Evolutionary conservation across 768 basidiomycete genomes (phyloP).

Genomic region (Tubosaeta sp.): DNA sequence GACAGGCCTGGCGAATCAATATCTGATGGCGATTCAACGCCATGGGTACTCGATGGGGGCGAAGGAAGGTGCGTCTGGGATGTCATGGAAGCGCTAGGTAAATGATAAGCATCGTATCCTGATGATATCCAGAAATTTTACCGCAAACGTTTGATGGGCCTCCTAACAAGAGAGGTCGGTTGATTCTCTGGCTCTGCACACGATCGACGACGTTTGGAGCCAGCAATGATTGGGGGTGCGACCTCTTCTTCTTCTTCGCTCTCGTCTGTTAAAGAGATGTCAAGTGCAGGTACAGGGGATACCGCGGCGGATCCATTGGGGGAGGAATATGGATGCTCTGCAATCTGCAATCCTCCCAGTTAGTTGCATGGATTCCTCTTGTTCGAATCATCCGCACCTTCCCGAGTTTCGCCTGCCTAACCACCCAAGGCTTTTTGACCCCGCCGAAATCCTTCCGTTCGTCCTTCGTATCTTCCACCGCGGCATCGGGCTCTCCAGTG

Average conservation of each 20-base stretch:
- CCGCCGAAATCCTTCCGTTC: background rate
- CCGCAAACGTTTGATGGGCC: constrained; percentile 24
- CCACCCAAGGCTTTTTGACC: background rate
- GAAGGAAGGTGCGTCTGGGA: constrained; percentile 8
- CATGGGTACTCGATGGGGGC: constrained; percentile 10
- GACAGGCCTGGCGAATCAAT: background rate
- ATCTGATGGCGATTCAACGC: background rate
- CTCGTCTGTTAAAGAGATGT: constrained; percentile 5
- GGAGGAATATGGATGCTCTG: constrained; percentile 13
- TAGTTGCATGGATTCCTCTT: background rate
- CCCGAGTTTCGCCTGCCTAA: background rate
- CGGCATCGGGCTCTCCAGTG: constrained; percentile 23
- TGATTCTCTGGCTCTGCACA: background rate
- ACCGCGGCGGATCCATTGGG: constrained; percentile 5
- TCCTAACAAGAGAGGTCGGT: background rate
- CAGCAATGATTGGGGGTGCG: constrained; percentile 10
- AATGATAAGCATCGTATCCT: background rate
- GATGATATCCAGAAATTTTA: background rate
- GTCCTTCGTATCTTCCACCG: constrained; percentile 28
- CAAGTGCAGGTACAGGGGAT: constrained; percentile 11
- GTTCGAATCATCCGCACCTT: constrained; percentile 3
- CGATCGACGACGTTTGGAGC: constrained; percentile 20
- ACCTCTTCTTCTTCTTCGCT: constrained; percentile 15
- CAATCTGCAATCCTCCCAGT: background rate
- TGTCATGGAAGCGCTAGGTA: background rate